Evolutionary conservation across 2,329 filamentous ascomycete genomes (phyloP).

Genomic region (Fusarium subglutinans): DNA sequence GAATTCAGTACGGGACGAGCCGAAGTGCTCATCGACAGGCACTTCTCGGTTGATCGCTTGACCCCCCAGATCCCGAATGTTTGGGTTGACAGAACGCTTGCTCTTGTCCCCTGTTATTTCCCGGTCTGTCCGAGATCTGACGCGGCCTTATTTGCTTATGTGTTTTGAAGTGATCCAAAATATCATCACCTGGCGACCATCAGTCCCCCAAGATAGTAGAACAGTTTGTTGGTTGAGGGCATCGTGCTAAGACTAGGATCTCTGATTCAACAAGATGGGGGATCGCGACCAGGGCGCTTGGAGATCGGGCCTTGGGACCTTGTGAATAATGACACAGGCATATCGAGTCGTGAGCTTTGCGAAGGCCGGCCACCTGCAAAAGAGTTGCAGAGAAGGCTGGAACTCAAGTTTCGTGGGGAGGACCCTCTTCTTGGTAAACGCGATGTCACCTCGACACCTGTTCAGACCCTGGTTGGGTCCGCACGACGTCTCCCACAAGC

Average conservation of each 20-base stretch:
- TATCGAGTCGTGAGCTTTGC: slow-evolving; percentile 27
- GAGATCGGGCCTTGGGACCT: slow-evolving; percentile 26
- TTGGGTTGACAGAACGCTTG: slow-evolving; percentile 29
- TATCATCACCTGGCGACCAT: neutral
- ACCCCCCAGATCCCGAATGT: slow-evolving; percentile 31
- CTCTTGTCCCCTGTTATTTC: slow-evolving; percentile 23
- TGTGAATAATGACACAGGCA: slow-evolving; percentile 38
- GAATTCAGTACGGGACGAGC: slow-evolving; percentile 41
- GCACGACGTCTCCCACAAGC: slow-evolving; percentile 39
- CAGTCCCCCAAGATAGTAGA: slow-evolving; percentile 5
- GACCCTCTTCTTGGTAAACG: slow-evolving; percentile 25
- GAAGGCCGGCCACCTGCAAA: slow-evolving; percentile 11
- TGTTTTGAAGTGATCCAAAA: slow-evolving; percentile 4
- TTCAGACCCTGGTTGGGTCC: slow-evolving; percentile 38
- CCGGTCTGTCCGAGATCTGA: slow-evolving; percentile 17
- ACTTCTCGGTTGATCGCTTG: slow-evolving; percentile 23
- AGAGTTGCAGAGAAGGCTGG: slow-evolving; percentile 13
- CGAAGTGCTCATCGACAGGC: slow-evolving; percentile 34
- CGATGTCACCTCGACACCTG: slow-evolving; percentile 41
- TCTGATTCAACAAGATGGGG: slow-evolving; percentile 33
- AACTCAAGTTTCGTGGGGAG: slow-evolving; percentile 27
- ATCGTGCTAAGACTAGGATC: neutral
- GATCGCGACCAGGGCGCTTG: slow-evolving; percentile 18
- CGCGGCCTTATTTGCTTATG: slow-evolving; percentile 8
- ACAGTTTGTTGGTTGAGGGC: slow-evolving; percentile 7